Base-by-base conservation (phyloP, 257 asterid species). In the Gentiana dahurica region DNA sequence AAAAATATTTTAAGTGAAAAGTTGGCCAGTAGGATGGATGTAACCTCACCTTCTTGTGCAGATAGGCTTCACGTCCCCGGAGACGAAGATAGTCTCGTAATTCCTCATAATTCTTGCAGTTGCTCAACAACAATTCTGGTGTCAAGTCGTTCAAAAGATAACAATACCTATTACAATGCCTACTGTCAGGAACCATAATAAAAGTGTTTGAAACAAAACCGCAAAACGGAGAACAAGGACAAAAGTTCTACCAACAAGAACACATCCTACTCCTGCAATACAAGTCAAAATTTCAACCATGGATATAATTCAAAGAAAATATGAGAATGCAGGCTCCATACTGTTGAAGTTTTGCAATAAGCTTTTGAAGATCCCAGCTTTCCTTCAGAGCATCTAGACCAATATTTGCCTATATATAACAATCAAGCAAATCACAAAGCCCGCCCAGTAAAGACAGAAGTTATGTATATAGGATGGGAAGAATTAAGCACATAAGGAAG, bases 321-420 rank as follows among this genome's bases (percentile, higher is more conserved):
- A 58, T 32, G 54, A 49, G 33, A 53, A 58, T 46, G 34, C 32
- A 58, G 52, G 57, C 55, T 52, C 54, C 68, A 8, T 81, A 92
- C 98, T 92, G 97, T 70, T 74, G 94, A 57, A 88, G 81, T 74
- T 92, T 92, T 63, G 93, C 79, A 60, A 78, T 67, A 60, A 92
- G 98, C 80, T 85, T 92, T 72, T 77, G 94, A 50, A 81, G 80
- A 65, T 92, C 95, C 97, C 98, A 92, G 81, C 79, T 85, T 70
- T 88, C 97, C 67, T 79, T 80, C 61, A 91, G 94, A 79, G 95
- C 74, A 74, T 80, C 93, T 66, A 81, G 57, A 58, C 85, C 94
- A 60, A 92, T 64, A 74, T 92, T 92, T 68, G 98, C 98, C 98
- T 92, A 63, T 69, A 48, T 60, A 48, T 60, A 58, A 71, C 60